A percentile compares a stretch with the other conserved stretches of the same genome.
Conservation (phyloP, 192 early-diverging fungal genomes). For the Podila horticola region DNA sequence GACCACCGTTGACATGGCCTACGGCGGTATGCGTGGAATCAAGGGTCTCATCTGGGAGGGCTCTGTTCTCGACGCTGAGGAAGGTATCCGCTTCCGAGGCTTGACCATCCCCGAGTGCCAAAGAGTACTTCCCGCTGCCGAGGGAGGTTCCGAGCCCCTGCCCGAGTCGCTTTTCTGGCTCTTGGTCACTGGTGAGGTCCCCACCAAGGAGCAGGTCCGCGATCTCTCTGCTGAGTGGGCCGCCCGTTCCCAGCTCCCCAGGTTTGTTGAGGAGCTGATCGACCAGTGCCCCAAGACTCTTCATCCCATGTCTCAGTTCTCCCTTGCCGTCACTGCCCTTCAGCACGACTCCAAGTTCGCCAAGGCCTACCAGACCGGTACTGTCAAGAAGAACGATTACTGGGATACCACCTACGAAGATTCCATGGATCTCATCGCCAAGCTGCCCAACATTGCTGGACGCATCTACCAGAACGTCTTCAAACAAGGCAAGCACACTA, state of each 20-base stretch:
- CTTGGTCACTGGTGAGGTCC: slow-evolving; percentile 95
- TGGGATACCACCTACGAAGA: slow-evolving; percentile 98
- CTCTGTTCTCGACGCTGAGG: slow-evolving; percentile 95
- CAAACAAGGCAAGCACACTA: slow-evolving; percentile 91
- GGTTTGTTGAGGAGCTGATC: slow-evolving; percentile 94
- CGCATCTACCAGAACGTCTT: slow-evolving; percentile 99
- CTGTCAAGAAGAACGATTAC: slow-evolving; percentile 91
- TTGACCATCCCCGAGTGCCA: slow-evolving; percentile 96
- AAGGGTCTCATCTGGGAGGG: slow-evolving; percentile 98
- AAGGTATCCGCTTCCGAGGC: slow-evolving; percentile 98
- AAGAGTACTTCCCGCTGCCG: slow-evolving; percentile 85
- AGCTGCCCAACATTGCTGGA: slow-evolving; percentile 95
- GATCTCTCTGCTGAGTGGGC: slow-evolving; percentile 94
- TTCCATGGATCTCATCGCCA: slow-evolving; percentile 98
- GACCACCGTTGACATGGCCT: slow-evolving; percentile 95
- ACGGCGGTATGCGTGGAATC: slow-evolving; percentile 99
- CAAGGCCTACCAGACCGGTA: slow-evolving; percentile 90
- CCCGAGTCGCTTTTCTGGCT: slow-evolving; percentile 99
- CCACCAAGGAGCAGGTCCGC: slow-evolving; percentile 90
- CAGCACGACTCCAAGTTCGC: slow-evolving; percentile 95
- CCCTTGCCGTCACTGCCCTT: slow-evolving; percentile 93
- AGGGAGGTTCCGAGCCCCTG: slow-evolving; percentile 89
- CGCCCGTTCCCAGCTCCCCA: slow-evolving; percentile 88
- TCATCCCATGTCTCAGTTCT: slow-evolving; percentile 98
- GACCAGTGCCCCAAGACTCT: slow-evolving; percentile 97